Conservation (phyloP, 1,284 basidiomycete genomes). For the Ustilago crameri region DNA sequence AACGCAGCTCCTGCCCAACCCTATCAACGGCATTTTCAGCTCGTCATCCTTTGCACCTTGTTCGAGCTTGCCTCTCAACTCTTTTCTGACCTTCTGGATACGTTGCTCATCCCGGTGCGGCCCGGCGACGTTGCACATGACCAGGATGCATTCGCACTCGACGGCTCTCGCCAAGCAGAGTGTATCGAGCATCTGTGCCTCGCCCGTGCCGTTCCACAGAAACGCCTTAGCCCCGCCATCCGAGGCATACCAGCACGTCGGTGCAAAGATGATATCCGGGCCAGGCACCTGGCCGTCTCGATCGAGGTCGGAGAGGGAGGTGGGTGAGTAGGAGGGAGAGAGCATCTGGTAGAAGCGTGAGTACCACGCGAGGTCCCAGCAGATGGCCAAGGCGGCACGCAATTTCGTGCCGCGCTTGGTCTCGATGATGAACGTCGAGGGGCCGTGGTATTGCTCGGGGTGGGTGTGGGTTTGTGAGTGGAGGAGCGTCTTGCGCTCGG, state of each 20-base stretch:
- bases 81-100: conserved; percentile 8
- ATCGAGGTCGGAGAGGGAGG: conserved; percentile 31
- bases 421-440: conserved; percentile 53
- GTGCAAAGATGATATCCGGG: conserved; percentile 64
- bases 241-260: conserved; percentile 66
- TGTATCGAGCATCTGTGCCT: conserved; percentile 55
- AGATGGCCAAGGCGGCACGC: conserved; percentile 59
- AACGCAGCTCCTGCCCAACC: conserved; percentile 57
- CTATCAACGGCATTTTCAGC: conserved; percentile 37
- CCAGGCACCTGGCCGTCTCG: conserved; percentile 37
- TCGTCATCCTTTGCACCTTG: conserved; percentile 13
- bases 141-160: conserved; percentile 59
- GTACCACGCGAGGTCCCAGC: conserved; percentile 66
- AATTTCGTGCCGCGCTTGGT: conserved; percentile 56
- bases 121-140: conserved; percentile 65
- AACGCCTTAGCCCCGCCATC: conserved; percentile 59
- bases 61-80: not conserved
- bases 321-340: conserved; percentile 10
- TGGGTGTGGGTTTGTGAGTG: conserved; percentile 50
- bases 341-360: conserved; percentile 57
- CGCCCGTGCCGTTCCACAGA: conserved; percentile 53
- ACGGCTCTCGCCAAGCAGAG: conserved; percentile 55
- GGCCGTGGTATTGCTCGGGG: conserved; percentile 38
- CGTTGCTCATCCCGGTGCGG: conserved; percentile 20
- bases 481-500: conserved; percentile 57